A percentile compares a stretch with the other conserved stretches of the same genome.
Evolutionary conservation across 805 yeast species (phyloP).

Genomic region (Metschnikowia similis): DNA sequence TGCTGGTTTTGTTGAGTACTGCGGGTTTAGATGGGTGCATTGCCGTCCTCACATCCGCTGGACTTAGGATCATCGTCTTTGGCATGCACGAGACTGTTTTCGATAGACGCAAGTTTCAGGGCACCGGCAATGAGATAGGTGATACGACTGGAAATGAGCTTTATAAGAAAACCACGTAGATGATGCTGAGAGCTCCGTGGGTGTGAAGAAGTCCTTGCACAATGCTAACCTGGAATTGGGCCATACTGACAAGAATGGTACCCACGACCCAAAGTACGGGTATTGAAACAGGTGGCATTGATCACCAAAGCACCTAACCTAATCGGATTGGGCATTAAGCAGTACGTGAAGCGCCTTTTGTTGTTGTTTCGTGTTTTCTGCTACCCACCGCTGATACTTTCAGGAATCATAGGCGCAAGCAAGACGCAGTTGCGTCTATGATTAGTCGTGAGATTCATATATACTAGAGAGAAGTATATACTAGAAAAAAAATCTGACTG

Average conservation of each 20-base stretch:
- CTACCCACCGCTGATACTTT: conserved; percentile 61
- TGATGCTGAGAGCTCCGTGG: conserved; percentile 8
- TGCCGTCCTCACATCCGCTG: conserved; percentile 51
- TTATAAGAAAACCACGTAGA: conserved; percentile 3
- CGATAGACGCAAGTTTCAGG: conserved; percentile 37
- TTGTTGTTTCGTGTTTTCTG: conserved; percentile 52
- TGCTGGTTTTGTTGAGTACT: conserved; percentile 62
- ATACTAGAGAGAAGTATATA: too few relatives aligned
- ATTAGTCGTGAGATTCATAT: too few relatives aligned
- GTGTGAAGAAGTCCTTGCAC: conserved; percentile 12
- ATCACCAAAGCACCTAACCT: conserved; percentile 58
- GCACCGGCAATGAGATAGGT: conserved; percentile 7
- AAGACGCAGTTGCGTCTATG: too few relatives aligned
- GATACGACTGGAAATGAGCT: neutral
- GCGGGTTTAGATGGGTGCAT: conserved; percentile 78
- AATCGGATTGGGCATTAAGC: conserved; percentile 61
- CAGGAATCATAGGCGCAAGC: conserved; percentile 77
- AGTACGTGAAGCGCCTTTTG: conserved; percentile 51
- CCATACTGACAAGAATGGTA: conserved; percentile 27
- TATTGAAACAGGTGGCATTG: conserved; percentile 44
- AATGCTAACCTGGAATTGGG: conserved; percentile 12
- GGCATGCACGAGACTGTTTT: conserved; percentile 69
- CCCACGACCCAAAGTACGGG: conserved; percentile 33
- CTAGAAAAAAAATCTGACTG: too few relatives aligned
- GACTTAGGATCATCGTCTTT: conserved; percentile 48